Conservation (phyloP, 805 yeast species). For the Candida suzukii region DNA sequence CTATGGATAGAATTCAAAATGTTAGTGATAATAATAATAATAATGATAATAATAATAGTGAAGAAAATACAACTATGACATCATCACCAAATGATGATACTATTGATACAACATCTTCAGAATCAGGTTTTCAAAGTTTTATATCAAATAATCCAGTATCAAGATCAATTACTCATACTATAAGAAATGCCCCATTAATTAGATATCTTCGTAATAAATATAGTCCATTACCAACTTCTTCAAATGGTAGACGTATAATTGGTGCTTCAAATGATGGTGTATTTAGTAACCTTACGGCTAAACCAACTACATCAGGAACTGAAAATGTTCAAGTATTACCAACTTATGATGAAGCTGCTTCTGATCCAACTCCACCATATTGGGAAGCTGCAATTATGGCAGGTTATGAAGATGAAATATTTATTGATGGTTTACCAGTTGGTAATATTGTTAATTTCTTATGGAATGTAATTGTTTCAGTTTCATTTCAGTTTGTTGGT, state of each 20-base stretch:
- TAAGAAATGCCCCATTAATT: constrained; percentile 23
- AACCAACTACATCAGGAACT: constrained; percentile 49
- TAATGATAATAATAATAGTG: neutral
- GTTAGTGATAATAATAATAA: neutral
- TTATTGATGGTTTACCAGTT: constrained; percentile 92
- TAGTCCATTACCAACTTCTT: constrained; percentile 4
- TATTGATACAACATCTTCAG: too few relatives aligned
- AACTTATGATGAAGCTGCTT: constrained; percentile 89
- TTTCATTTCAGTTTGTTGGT: constrained; percentile 92
- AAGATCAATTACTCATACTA: constrained; percentile 5
- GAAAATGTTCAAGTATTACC: constrained; percentile 42
- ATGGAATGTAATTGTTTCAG: constrained; percentile 85
- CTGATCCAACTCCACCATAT: constrained; percentile 91
- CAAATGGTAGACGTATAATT: constrained; percentile 1
- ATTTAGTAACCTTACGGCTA: constrained; percentile 84
- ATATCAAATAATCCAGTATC: neutral
- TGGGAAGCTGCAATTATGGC: constrained; percentile 90
- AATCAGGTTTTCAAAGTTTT: neutral
- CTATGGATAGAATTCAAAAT: neutral
- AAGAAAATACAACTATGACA: too few relatives aligned
- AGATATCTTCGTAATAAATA: constrained; percentile 20
- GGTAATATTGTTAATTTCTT: constrained; percentile 83
- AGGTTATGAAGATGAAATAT: constrained; percentile 79
- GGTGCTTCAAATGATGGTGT: constrained; percentile 69
- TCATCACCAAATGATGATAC: too few relatives aligned